Base-by-base conservation (phyloP, 2,329 filamentous ascomycete species). In the Didymella sp. region DNA sequence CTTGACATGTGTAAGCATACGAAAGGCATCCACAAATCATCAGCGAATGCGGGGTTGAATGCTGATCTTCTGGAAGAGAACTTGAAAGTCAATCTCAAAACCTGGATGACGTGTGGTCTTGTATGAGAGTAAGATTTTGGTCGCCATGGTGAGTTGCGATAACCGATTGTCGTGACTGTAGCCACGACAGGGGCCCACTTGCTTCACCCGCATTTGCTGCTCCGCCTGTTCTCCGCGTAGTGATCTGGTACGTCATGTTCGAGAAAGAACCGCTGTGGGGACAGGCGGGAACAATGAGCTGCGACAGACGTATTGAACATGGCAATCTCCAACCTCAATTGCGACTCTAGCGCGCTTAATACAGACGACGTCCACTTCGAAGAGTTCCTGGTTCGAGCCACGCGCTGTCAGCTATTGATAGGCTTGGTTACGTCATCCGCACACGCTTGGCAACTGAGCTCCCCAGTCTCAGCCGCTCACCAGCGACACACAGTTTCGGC, bases 401-500 rank as follows among this genome's bases (percentile, higher is more conserved):
- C 31, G 35, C 51, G 38, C 50, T 41, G 44, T 37, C 56, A 54
- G 45, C 50, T 45, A 40, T 35, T 45, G 46, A 53, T 60, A 47
- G 19, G 38, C 44, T 19, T 48, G 21, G 58, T 69, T 69, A 69
- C 67, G 67, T 69, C 67, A 69, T 66, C 63, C 51, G 57, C 46
- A 21, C 38, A 50, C 48, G 43, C 64, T 66, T 66, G 63, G 64
- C 66, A 54, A 38, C 41, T 38, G 46, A 46, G 43, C 54, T 55
- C 55, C 58, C 46, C 49, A 62, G 60, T n/a, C 62, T 62, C 64
- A 67, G 66, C 64, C 62, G 54, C 61, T 52, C 53, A 56, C 58
- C 56, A 55, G 49, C 59, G 48, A 41, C 43, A 51, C 43, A 51
- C 41, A 52, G 13, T 52, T 58, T 58, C 58, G 50, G 51, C 60